A percentile compares a stretch with the other conserved stretches of the same genome.
These are phyloP conservation scores for Phalaenopsis equestris DNA, from an alignment of 106 monocot genomes.

Conservation along the genomic window DNA sequence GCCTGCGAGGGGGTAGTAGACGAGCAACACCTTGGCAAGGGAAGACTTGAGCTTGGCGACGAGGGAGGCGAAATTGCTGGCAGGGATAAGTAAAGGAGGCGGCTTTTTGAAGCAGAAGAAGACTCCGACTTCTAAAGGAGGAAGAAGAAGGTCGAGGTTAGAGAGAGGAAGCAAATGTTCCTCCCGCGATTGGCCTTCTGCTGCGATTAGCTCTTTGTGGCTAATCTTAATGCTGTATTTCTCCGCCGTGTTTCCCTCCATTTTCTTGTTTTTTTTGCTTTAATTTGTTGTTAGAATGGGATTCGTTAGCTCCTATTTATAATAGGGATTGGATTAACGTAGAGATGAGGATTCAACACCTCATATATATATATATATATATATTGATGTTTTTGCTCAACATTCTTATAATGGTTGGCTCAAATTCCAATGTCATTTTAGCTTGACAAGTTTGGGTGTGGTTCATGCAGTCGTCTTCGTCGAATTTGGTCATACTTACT, in stretches of 20 bases:
- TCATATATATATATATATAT: no score
- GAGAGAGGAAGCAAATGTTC: conserved; percentile 58
- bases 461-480: no score
- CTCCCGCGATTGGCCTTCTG: conserved; percentile 29
- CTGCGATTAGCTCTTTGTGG: conserved; percentile 27
- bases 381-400: no score
- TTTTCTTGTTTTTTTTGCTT: background rate
- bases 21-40: conserved; percentile 33
- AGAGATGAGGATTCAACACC: no score
- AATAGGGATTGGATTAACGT: background rate
- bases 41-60: conserved; percentile 36
- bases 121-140: conserved; percentile 53
- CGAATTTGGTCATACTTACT: no score
- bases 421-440: no score
- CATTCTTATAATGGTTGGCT: no score
- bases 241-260: background rate
- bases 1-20: conserved; percentile 72
- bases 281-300: background rate
- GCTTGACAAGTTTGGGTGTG: no score
- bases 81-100: background rate
- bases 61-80: conserved; percentile 9
- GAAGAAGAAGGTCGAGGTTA: conserved; percentile 75
- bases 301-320: background rate
- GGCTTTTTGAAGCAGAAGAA: conserved; percentile 65
- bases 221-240: conserved; percentile 9